Base-by-base conservation (phyloP, 1,139 yeast genomes). In the Hansenula sp. region DNA sequence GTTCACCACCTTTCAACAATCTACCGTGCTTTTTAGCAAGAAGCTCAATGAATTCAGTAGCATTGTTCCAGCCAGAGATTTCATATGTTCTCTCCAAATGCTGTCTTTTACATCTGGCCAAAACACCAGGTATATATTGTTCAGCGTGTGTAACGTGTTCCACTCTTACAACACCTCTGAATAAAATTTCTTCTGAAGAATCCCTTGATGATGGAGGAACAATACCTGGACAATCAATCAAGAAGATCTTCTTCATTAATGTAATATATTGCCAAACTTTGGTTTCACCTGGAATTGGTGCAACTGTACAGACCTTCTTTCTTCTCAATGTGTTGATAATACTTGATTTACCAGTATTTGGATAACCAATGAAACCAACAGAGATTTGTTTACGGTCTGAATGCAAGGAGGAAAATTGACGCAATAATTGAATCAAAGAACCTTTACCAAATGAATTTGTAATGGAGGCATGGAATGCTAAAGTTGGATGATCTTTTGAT, bases 261-360 rank as follows among this genome's bases (percentile, higher is more conserved):
- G 98, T 90, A 57, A 92, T 89, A 68, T 92, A 92, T 70, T 92
- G 98, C 98, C 98, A 92, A 34, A 92, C 97, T 66, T 92, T 92
- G 35, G 98, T 92, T 62, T 92, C 98, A 61, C 98, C 98, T 25
- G 98, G 98, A 55, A 92, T 89, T 37, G 98, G 98, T 2, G 98
- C 98, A 38, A 92, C 97, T 36, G 77, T 82, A 68, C 98, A 94
- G 34, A 92, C 98, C 69, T 92, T 92, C 74, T 92, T 92, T 62
- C 82, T 82, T 61, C 97, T 80, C 52, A 92, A 71, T 1, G 97
- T 90, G 65, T 92, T 92, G 59, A 92, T 92, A 53, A 92, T 89
- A 29, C 96, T 86, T 1, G 97, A 90, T 62, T 92, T 92, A 53
- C 98, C 98, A 17, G 97, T 86, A 61, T 92, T 92, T 52, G 98